Conservation (phyloP, 805 yeast genomes). For the Ogataea trehalophila region DNA sequence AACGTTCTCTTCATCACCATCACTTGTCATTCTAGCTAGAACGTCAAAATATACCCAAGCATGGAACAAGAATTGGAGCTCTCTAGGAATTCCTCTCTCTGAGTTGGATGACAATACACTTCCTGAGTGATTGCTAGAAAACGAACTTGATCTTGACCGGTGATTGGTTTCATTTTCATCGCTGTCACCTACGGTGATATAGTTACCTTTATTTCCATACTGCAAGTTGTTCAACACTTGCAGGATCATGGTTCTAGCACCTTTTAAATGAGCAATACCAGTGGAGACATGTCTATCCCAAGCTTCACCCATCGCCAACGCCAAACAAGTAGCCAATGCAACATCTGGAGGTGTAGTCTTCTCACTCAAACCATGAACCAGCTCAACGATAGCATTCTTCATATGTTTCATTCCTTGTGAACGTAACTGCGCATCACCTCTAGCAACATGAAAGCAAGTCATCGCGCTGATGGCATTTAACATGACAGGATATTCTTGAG, state of each 20-base stretch:
- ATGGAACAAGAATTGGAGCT: constrained; percentile 50
- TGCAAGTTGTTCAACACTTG: constrained; percentile 33
- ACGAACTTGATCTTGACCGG: constrained; percentile 3
- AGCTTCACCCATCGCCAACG: constrained; percentile 59
- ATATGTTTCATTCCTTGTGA: constrained; percentile 51
- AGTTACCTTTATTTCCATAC: constrained; percentile 10
- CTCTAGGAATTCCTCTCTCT: constrained; percentile 31
- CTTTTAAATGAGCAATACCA: constrained; percentile 64
- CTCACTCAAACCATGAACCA: constrained; percentile 50
- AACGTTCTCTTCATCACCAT: constrained; percentile 36
- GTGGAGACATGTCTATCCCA: constrained; percentile 67
- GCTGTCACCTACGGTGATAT: constrained; percentile 1
- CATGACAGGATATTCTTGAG: constrained; percentile 49
- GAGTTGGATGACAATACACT: background rate
- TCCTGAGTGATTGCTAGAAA: constrained; percentile 3
- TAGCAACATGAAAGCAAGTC: constrained; percentile 57
- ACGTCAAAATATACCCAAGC: constrained; percentile 70
- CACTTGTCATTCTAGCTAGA: constrained; percentile 58
- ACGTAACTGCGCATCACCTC: constrained; percentile 40
- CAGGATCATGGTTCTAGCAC: constrained; percentile 58
- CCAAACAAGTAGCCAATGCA: constrained; percentile 60
- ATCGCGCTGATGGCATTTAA: constrained; percentile 62
- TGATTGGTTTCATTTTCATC: constrained; percentile 1
- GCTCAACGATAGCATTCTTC: constrained; percentile 54
- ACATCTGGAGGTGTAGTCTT: constrained; percentile 54